A percentile compares a stretch with the other conserved stretches of the same genome.
Conservation (phyloP, 345 rosid species). For the Laguncularia racemosa region DNA sequence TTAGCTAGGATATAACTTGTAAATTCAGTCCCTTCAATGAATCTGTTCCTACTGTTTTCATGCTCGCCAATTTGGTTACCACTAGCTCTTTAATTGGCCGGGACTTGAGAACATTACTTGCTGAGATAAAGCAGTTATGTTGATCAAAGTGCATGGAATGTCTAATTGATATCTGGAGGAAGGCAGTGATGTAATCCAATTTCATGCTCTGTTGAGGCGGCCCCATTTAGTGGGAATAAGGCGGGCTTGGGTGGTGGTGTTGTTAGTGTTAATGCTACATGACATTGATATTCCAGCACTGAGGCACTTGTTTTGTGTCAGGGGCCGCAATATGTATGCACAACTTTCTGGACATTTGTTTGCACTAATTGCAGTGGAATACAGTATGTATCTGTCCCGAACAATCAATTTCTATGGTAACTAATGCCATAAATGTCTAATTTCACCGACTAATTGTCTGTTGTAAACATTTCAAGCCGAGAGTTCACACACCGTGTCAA, state of each 20-base stretch:
- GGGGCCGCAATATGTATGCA: constrained; percentile 98
- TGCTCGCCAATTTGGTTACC: neutral
- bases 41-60: neutral
- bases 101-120: too few relatives aligned
- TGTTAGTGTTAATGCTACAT: neutral
- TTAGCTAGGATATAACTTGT: neutral
- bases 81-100: too few relatives aligned
- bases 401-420: too few relatives aligned
- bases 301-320: constrained; percentile 16
- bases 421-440: neutral
- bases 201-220: too few relatives aligned
- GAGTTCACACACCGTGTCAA: constrained; percentile 92
- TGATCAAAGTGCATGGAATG: too few relatives aligned
- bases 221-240: too few relatives aligned
- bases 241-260: too few relatives aligned
- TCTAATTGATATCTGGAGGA: too few relatives aligned
- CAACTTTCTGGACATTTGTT: constrained; percentile 79
- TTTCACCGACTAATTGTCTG: neutral
- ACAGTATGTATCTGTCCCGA: constrained; percentile 45
- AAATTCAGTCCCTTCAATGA: neutral
- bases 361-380: constrained; percentile 83
- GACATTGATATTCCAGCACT: neutral
- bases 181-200: too few relatives aligned
- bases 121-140: too few relatives aligned
- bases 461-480: constrained; percentile 36